A percentile compares a stretch with the other conserved stretches of the same genome.
Conservation (phyloP, 2,329 filamentous ascomycete genomes). For the Fusarium liriodendri region DNA sequence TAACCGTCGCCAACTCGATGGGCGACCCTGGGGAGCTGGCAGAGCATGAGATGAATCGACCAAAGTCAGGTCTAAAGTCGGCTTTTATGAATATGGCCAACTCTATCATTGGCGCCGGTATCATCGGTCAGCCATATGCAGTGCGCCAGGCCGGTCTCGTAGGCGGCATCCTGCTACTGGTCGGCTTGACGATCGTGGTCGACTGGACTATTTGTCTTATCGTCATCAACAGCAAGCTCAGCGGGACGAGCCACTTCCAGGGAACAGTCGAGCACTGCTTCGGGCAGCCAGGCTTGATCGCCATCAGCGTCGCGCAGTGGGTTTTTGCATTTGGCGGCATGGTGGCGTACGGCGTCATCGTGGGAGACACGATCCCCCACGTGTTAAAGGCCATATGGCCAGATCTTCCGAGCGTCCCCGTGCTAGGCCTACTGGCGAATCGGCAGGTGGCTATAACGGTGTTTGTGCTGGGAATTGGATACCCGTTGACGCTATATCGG, state of each 20-base stretch:
- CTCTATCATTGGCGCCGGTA: slow-evolving; percentile 87
- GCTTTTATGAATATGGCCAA: slow-evolving; percentile 99
- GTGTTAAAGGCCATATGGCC: slow-evolving; percentile 88
- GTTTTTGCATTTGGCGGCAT: slow-evolving; percentile 98
- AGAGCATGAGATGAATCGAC: slow-evolving; percentile 69
- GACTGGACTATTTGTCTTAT: slow-evolving; percentile 99
- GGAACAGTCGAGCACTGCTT: slow-evolving; percentile 97
- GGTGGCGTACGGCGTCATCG: slow-evolving; percentile 97
- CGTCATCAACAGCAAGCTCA: slow-evolving; percentile 97
- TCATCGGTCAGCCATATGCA: slow-evolving; percentile 93
- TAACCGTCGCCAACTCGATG: slow-evolving; percentile 70
- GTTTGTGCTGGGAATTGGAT: slow-evolving; percentile 87
- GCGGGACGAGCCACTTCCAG: slow-evolving; percentile 93
- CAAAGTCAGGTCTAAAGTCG: slow-evolving; percentile 85
- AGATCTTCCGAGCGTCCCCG: slow-evolving; percentile 74
- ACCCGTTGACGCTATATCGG: slow-evolving; percentile 90
- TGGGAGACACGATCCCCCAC: slow-evolving; percentile 95
- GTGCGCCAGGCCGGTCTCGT: slow-evolving; percentile 90
- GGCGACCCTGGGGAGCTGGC: slow-evolving; percentile 56
- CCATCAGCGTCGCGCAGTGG: slow-evolving; percentile 93
- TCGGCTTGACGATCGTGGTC: slow-evolving; percentile 83
- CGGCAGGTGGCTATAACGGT: slow-evolving; percentile 87
- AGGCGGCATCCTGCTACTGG: slow-evolving; percentile 81
- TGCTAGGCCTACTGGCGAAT: slow-evolving; percentile 85
- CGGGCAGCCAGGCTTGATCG: slow-evolving; percentile 85